Evolutionary conservation across 495 filamentous ascomycete species (phyloP).

Genomic region (Penicillium waksmanii): DNA sequence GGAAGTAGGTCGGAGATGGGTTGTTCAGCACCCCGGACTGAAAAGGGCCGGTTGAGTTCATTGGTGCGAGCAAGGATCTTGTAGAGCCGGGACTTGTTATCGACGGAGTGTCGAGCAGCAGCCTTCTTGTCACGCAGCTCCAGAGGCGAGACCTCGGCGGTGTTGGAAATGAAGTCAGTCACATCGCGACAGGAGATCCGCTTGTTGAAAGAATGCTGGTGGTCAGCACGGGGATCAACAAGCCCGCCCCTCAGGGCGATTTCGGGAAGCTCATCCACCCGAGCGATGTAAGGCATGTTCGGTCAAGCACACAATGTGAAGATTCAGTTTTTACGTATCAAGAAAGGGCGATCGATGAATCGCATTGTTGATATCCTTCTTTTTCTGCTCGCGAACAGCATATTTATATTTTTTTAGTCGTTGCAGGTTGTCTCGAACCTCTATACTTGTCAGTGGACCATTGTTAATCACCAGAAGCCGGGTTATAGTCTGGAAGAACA

Average conservation of each 20-base stretch:
- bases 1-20: constrained; percentile 17
- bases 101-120: constrained; percentile 10
- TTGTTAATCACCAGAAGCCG: not conserved
- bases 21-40: constrained; percentile 6
- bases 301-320: not conserved
- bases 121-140: constrained; percentile 19
- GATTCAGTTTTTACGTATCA: not conserved
- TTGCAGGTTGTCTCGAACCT: no score
- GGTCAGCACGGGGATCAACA: constrained; percentile 18
- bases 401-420: not conserved
- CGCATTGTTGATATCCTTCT: constrained; percentile 4
- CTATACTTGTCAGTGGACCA: not conserved
- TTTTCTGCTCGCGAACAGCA: not conserved
- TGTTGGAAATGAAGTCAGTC: constrained; percentile 19
- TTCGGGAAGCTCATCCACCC: constrained; percentile 13
- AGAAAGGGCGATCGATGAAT: constrained; percentile 2
- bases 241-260: constrained; percentile 11
- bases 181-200: constrained; percentile 14
- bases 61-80: constrained; percentile 17
- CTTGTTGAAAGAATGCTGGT: constrained; percentile 19
- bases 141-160: constrained; percentile 15
- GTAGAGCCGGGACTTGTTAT: constrained; percentile 11
- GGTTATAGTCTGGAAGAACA: not conserved
- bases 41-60: constrained; percentile 14
- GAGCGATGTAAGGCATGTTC: constrained; percentile 14